Evolutionary conservation across 371 early-diverging fungal genomes (phyloP), one percentile per base, ranked within the genome.

Genomic region (Lichtheimia corymbifera): DNA sequence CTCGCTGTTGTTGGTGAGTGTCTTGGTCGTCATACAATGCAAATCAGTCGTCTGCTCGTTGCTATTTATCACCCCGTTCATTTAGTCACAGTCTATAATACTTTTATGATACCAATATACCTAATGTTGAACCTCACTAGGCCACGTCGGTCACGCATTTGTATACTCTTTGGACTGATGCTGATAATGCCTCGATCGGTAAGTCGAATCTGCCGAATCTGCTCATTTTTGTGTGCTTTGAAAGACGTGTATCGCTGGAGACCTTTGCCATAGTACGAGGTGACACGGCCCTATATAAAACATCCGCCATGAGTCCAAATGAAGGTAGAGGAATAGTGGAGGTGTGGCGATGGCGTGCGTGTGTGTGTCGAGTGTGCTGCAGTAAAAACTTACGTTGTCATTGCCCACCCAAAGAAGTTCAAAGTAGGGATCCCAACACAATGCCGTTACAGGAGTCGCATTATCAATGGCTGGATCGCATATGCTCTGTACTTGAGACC

Each of bases 331-430:
- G 50, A 62, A 6, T 62, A 65, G 24, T 66, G 66, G 42, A 55
- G 73, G 42, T 62, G 54, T n/a, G 65, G 66, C 20, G 57, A 63
- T 2, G 40, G 65, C 15, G 58, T 70, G 28, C 7, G 22, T 22
- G 22, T 22, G 22, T 7, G 0, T 28, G 28, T 28, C 28, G 28
- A 28, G 51, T 50, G 3, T 15, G 52, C 15, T 24, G 15, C 14
- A 45, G 28, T 35, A 44, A 50, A 51, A 40, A 54, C 72, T 76
- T 83, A 91, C 93, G 53, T 82, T 76, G 55, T 90, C 91, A 64
- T 88, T 86, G 55, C 91, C 93, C 15, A 80, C 72, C 92, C 92
- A 93, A 58, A 93, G 61, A 14, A 93, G 73, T 53, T 91, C 91
- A 65, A 91, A 89, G 54, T 85, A 82, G n/a, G 87, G 82, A 82